Evolutionary conservation across 306 rosid species (phyloP).

Genomic region (Vachellia collinsii): DNA sequence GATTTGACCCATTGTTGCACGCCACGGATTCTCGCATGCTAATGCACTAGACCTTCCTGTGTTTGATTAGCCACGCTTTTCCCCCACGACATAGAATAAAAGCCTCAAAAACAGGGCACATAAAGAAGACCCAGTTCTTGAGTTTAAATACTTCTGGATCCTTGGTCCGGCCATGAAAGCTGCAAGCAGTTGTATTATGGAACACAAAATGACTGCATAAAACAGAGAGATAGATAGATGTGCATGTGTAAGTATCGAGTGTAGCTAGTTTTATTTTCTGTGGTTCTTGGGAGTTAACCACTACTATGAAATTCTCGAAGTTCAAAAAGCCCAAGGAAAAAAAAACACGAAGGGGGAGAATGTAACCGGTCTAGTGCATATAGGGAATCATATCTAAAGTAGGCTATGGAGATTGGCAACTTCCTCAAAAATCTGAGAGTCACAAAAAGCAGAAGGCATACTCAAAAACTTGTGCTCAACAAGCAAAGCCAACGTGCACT

Average conservation of each 20-base stretch:
- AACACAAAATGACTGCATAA: neutral
- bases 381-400: slow-evolving; percentile 76
- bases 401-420: slow-evolving; percentile 40
- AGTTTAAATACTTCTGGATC: slow-evolving; percentile 17
- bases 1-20: slow-evolving; percentile 36
- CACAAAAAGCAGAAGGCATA: slow-evolving; percentile 44
- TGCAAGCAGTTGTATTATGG: neutral
- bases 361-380: slow-evolving; percentile 42
- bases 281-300: slow-evolving; percentile 36
- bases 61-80: slow-evolving; percentile 27
- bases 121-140: neutral
- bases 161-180: neutral
- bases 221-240: neutral
- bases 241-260: neutral
- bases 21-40: slow-evolving; percentile 41
- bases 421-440: slow-evolving; percentile 43
- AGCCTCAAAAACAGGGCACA: neutral
- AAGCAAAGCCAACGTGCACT: slow-evolving; percentile 88
- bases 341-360: slow-evolving; percentile 9
- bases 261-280: neutral
- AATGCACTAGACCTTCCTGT: slow-evolving; percentile 22
- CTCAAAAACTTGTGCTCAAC: slow-evolving; percentile 70
- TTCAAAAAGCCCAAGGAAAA: slow-evolving; percentile 27
- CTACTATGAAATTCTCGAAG: slow-evolving; percentile 38
- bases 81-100: neutral